These are phyloP conservation scores for Pythium guiyangense DNA, from an alignment of 352 stramenopile species.

Conservation along the genomic window DNA sequence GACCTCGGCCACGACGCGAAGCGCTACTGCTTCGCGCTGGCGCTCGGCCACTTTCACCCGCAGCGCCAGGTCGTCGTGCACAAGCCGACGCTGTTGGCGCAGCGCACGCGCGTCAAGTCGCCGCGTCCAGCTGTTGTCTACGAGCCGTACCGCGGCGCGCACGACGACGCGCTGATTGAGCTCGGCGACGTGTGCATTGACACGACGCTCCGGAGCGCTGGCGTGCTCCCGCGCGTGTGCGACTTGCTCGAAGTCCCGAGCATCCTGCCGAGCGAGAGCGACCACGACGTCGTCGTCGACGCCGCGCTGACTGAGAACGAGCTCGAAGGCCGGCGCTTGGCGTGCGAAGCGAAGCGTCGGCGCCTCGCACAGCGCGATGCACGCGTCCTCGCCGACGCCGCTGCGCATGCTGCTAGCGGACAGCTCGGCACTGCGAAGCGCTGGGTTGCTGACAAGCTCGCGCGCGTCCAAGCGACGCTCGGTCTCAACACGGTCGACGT, in stretches of 20 bases:
- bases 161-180: conserved; percentile 44
- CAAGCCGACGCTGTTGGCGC: conserved; percentile 28
- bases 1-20: conserved; percentile 42
- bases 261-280: conserved; percentile 6
- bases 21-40: conserved; percentile 64
- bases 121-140: conserved; percentile 31
- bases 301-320: conserved; percentile 29
- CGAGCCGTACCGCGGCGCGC: conserved; percentile 40
- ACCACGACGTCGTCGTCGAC: conserved; percentile 5
- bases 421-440: conserved; percentile 9
- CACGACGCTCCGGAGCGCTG: conserved; percentile 39
- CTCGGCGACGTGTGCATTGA: conserved; percentile 53
- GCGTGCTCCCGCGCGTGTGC: conserved; percentile 39
- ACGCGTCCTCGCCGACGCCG: conserved; percentile 22
- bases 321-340: conserved; percentile 53
- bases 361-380: conserved; percentile 27
- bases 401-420: conserved; percentile 11
- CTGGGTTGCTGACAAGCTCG: conserved; percentile 10
- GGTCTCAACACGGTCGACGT: conserved; percentile 36
- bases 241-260: conserved; percentile 42
- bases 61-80: conserved; percentile 42
- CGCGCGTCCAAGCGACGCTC: conserved; percentile 24
- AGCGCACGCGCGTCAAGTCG: conserved; percentile 22
- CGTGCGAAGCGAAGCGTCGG: conserved; percentile 57
- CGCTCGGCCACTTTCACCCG: conserved; percentile 48